These are phyloP conservation scores for Amphirosellinia nigrospora DNA, from an alignment of 495 filamentous ascomycete species.

Conservation along the genomic window DNA sequence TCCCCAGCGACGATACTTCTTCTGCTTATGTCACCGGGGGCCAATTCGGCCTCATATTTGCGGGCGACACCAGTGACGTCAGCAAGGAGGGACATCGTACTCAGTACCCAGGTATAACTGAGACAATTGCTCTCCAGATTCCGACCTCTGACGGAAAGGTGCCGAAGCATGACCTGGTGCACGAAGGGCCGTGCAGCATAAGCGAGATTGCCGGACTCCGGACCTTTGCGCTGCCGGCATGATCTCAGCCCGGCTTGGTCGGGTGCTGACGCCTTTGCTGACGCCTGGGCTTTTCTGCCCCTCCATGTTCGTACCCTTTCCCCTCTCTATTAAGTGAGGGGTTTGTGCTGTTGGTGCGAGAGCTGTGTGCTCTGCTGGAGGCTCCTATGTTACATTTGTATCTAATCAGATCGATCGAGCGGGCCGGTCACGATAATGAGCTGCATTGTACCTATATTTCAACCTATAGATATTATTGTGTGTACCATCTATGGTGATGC, in stretches of 20 bases:
- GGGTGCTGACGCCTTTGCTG: neutral
- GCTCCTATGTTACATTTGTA: neutral
- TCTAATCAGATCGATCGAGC: neutral
- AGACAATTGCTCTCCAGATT: slow-evolving; percentile 50
- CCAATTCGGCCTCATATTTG: slow-evolving; percentile 54
- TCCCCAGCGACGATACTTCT: slow-evolving; percentile 49
- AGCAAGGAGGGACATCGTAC: slow-evolving; percentile 57
- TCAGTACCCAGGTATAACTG: slow-evolving; percentile 51
- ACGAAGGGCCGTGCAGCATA: slow-evolving; percentile 27
- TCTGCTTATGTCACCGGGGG: slow-evolving; percentile 52
- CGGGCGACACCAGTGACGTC: slow-evolving; percentile 54
- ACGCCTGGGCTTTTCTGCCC: neutral
- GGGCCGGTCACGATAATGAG: neutral
- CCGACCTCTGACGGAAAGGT: slow-evolving; percentile 47
- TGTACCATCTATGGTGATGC: neutral
- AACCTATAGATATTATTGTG: neutral
- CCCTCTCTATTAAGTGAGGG: neutral
- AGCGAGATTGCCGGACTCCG: slow-evolving; percentile 27
- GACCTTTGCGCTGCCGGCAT: slow-evolving; percentile 1
- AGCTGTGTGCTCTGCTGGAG: neutral
- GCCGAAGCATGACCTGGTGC: slow-evolving; percentile 50
- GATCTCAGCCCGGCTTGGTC: neutral
- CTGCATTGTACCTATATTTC: neutral
- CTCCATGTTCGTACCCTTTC: neutral
- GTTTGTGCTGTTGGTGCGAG: neutral